Evolutionary conservation across 768 basidiomycete genomes (phyloP), one percentile per base, ranked within the genome.

Genomic region (Tylopilus vinaceipallidus): DNA sequence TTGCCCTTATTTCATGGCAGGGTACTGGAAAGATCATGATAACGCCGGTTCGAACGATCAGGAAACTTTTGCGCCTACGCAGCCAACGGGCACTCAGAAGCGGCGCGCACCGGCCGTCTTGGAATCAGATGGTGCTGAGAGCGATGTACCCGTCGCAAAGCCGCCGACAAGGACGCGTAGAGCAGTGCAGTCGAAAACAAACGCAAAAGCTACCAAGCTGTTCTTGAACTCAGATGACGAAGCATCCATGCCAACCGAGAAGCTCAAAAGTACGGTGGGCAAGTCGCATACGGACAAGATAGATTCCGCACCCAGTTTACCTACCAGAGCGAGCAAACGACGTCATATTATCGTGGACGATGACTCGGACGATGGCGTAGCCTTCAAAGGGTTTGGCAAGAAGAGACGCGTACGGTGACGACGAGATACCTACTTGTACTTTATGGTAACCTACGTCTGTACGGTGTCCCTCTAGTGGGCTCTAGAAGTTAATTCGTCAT

Each of bases 291-390:
- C 32, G 30, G 33, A 22, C 26, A 46, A 63, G 26, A 54, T 32
- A 1, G 57, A 54, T 1, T 1, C 42, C 4, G 38, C 24, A 24
- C 47, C 45, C 23, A 45, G 20, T 4, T 16, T 56, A 17, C 58
- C 60, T 11, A 11, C n/a, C n/a, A 58, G 47, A 33, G 51, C 36
- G 12, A 56, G 40, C 30, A 70, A 66, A 53, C 58, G 58, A 39
- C 60, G 59, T 9, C 69, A 73, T 27, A 65, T 76, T 11, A 65
- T 82, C 30, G 68, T 75, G 4, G 81, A 82, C 48, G 84, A 87
- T 58, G 85, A 86, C 62, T 86, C 83, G 10, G 87, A 88, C 58
- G 82, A 88, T 49, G 86, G 76, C 6, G 78, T 75, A 24, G 79
- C 81, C n/a, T 88, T 88, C 70, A 79, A 78, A 55, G 85, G 85